A percentile compares a stretch with the other conserved stretches of the same genome.
Evolutionary conservation across 345 rosid species (phyloP).

Genomic region (Salix suchowensis): DNA sequence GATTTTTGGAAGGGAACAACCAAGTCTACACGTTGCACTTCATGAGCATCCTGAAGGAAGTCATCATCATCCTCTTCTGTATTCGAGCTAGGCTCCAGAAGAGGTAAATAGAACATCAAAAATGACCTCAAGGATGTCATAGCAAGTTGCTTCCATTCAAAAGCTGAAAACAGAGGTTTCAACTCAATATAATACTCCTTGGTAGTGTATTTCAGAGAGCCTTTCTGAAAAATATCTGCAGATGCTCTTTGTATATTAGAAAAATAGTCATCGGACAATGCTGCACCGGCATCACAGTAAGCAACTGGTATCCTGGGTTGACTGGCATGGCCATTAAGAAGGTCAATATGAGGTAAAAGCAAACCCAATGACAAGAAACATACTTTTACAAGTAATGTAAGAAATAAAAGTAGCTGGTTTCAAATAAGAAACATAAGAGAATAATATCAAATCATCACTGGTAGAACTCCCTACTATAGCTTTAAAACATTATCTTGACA

Average conservation of each 20-base stretch:
- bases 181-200: slow-evolving; percentile 71
- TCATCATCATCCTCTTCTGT: slow-evolving; percentile 66
- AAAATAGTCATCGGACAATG: slow-evolving; percentile 49
- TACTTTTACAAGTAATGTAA: background rate
- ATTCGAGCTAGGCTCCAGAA: slow-evolving; percentile 63
- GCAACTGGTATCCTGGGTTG: slow-evolving; percentile 57
- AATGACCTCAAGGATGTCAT: slow-evolving; percentile 86
- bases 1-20: slow-evolving; percentile 84
- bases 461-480: background rate
- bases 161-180: slow-evolving; percentile 82
- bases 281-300: slow-evolving; percentile 82
- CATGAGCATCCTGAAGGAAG: slow-evolving; percentile 49
- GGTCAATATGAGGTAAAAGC: background rate
- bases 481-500: too few species aligned
- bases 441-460: background rate
- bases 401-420: background rate
- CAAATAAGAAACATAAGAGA: background rate
- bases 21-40: slow-evolving; percentile 49
- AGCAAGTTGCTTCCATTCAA: slow-evolving; percentile 67
- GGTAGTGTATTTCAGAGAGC: slow-evolving; percentile 38
- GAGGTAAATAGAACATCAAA: slow-evolving; percentile 77
- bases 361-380: background rate
- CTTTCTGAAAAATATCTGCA: slow-evolving; percentile 35
- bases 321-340: slow-evolving; percentile 25
- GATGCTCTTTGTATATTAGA: slow-evolving; percentile 41